These are phyloP conservation scores for Rubia yunnanensis DNA, from an alignment of 257 asterid species.

Conservation along the genomic window DNA sequence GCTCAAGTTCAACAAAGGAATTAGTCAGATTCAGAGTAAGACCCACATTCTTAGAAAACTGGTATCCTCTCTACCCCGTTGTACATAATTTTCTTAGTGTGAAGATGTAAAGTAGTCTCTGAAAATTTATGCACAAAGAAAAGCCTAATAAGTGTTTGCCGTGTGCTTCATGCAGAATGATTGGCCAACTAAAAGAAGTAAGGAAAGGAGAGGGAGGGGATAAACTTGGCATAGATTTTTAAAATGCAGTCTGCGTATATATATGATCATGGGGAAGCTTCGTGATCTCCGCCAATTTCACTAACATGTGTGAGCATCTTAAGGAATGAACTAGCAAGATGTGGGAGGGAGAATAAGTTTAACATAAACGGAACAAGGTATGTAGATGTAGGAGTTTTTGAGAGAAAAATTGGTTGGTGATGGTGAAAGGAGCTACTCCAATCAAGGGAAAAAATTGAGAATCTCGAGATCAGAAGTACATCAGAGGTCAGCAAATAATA, in stretches of 20 bases:
- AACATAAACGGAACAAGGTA: too few species aligned
- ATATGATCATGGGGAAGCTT: too few species aligned
- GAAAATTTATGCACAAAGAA: not conserved
- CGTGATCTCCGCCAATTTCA: not conserved
- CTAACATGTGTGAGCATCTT: not conserved
- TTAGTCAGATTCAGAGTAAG: constrained; percentile 4
- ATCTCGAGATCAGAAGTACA: too few species aligned
- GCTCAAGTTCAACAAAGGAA: constrained; percentile 3
- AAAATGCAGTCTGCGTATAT: too few species aligned
- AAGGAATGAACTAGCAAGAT: not conserved
- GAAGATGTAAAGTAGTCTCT: not conserved
- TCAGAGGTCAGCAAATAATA: not conserved
- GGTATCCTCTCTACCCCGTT: not conserved
- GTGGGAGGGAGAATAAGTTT: not conserved
- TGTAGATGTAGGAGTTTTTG: not conserved
- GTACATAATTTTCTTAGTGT: not conserved
- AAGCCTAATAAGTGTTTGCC: not conserved
- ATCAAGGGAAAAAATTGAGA: too few species aligned
- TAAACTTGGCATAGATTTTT: too few species aligned
- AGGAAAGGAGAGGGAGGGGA: not conserved
- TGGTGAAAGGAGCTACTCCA: not conserved
- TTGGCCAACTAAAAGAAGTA: not conserved
- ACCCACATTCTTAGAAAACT: not conserved
- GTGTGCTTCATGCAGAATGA: not conserved
- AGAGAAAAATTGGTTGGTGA: not conserved